Percentiles rank a stretch among this genome's conserved stretches.
phyloP scores from a whole-genome alignment of 805 yeast genomes.

The Spathaspora gorwiae region DNA sequence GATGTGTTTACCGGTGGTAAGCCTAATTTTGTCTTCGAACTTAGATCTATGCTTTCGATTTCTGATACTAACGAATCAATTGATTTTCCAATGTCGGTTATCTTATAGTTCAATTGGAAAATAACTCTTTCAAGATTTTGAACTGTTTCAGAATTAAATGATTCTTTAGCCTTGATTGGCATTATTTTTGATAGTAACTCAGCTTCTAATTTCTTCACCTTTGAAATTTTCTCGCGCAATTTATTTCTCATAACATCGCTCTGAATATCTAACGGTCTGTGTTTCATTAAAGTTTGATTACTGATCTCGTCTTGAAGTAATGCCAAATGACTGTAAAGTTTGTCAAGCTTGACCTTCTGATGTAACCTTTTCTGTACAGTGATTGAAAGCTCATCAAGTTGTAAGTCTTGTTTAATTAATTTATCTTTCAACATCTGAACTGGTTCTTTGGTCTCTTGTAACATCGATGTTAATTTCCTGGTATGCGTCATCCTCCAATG shows the following conservation, averaged over 20 bases:
- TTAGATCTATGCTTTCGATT: conserved; percentile 3
- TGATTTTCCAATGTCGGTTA: conserved; percentile 10
- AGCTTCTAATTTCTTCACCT: conserved; percentile 19
- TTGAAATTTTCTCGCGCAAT: conserved; percentile 23
- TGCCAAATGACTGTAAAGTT: conserved; percentile 23
- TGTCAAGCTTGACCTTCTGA: conserved; percentile 19
- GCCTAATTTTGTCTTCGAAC: neutral
- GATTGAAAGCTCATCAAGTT: conserved; percentile 2
- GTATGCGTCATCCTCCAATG: neutral
- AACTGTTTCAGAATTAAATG: conserved; percentile 13
- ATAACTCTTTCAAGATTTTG: conserved; percentile 25
- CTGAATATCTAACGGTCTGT: conserved; percentile 28
- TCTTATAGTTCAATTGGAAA: conserved; percentile 21
- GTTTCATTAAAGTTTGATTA: conserved; percentile 8
- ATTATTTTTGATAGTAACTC: conserved; percentile 22
- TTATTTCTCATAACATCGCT: conserved; percentile 20
- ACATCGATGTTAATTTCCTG: neutral
- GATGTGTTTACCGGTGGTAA: neutral
- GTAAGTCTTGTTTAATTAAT: neutral
- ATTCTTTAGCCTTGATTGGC: conserved; percentile 27
- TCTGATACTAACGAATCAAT: conserved; percentile 11
- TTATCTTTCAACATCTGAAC: neutral
- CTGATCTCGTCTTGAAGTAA: conserved; percentile 9
- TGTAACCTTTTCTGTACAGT: conserved; percentile 12
- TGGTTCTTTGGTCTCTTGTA: neutral